Percentiles rank a stretch among this genome's conserved stretches.
phyloP scores from a whole-genome alignment of 2,329 filamentous ascomycete species.

The Aspergillus udagawae region DNA sequence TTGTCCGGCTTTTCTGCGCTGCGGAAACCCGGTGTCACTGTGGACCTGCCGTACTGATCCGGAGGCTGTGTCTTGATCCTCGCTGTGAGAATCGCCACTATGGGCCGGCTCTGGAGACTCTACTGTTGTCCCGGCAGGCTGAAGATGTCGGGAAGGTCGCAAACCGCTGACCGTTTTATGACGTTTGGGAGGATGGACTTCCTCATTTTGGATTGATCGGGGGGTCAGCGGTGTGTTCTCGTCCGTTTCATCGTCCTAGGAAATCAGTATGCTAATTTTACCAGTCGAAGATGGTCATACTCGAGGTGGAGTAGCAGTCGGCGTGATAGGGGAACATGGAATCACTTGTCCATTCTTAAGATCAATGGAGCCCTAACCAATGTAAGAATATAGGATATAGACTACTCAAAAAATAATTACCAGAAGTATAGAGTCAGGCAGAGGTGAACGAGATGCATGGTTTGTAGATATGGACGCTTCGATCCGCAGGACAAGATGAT shows the following conservation, averaged over 20 bases:
- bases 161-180: slow-evolving; percentile 32
- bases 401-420: not conserved
- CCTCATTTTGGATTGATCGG: slow-evolving; percentile 3
- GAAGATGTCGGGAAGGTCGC: slow-evolving; percentile 15
- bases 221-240: not conserved
- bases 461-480: slow-evolving; percentile 4
- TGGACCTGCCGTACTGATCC: slow-evolving; percentile 18
- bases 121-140: not conserved
- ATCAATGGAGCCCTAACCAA: slow-evolving; percentile 10
- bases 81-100: not conserved
- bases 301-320: not conserved
- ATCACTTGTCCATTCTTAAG: slow-evolving; percentile 4
- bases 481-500: slow-evolving; percentile 6
- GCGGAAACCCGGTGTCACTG: slow-evolving; percentile 23
- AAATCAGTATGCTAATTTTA: not conserved
- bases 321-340: slow-evolving; percentile 1
- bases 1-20: slow-evolving; percentile 17
- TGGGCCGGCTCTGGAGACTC: not conserved
- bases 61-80: not conserved
- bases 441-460: not conserved
- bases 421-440: not conserved
- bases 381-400: not conserved
- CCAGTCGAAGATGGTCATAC: not conserved
- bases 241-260: not conserved
- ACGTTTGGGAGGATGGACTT: slow-evolving; percentile 12